A percentile compares a stretch with the other conserved stretches of the same genome.
These are phyloP conservation scores for Favolaschia claudopus DNA, from an alignment of 768 basidiomycete species.

Conservation along the genomic window DNA sequence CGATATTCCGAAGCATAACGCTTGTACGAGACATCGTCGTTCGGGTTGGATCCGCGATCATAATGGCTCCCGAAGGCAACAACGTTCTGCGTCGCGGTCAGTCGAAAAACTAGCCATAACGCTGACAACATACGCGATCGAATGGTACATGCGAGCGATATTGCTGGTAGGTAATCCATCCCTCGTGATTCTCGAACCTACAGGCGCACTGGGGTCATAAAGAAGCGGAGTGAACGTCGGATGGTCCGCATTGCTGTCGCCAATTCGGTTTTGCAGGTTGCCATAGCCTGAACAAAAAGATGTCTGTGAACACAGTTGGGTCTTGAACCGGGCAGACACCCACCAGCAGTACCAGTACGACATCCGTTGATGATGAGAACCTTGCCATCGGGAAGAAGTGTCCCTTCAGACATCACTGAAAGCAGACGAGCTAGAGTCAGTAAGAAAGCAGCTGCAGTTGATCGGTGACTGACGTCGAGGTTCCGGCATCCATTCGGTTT, in stretches of 20 bases:
- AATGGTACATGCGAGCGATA: constrained; percentile 41
- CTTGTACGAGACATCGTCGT: constrained; percentile 30
- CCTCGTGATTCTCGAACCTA: constrained; percentile 34
- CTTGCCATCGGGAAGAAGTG: constrained; percentile 36
- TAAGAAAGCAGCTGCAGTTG: neutral
- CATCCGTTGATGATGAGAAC: constrained; percentile 38
- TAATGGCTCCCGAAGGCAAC: constrained; percentile 14
- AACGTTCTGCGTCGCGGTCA: constrained; percentile 1
- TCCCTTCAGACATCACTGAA: constrained; percentile 21
- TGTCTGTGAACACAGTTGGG: neutral
- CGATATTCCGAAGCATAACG: constrained; percentile 23
- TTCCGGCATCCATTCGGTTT: constrained; percentile 37
- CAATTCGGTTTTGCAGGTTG: constrained; percentile 26
- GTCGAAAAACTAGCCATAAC: constrained; percentile 23
- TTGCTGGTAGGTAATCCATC: constrained; percentile 34
- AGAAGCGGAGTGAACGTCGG: constrained; percentile 35
- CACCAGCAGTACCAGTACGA: constrained; percentile 30
- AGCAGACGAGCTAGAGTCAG: neutral
- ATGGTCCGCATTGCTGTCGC: constrained; percentile 40
- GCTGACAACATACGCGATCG: constrained; percentile 34
- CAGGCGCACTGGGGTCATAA: constrained; percentile 35
- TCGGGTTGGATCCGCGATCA: constrained; percentile 39
- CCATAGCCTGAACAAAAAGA: neutral
- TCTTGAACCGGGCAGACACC: neutral
- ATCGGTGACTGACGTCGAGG: constrained; percentile 20